A percentile compares a stretch with the other conserved stretches of the same genome.
These are phyloP conservation scores for Fusarium sp. DNA, from an alignment of 2,329 filamentous ascomycete genomes.

Conservation along the genomic window DNA sequence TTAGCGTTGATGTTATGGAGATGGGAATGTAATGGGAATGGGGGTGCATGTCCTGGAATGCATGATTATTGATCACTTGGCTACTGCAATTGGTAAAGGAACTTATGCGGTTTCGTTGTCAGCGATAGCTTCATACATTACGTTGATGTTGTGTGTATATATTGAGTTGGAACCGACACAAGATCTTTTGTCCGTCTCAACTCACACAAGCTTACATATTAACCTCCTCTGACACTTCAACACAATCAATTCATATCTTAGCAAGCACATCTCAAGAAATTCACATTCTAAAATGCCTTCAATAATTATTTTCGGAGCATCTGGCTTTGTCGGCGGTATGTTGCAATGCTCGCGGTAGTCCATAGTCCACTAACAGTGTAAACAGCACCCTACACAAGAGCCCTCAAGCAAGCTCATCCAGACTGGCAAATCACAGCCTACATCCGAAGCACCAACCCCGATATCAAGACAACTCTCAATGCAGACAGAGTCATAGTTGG, in stretches of 20 bases:
- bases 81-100: neutral
- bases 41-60: accelerated
- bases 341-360: accelerated
- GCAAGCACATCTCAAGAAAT: neutral
- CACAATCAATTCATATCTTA: neutral
- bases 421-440: constrained; percentile 18
- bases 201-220: too few relatives aligned
- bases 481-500: neutral
- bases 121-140: neutral
- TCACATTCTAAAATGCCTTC: constrained; percentile 5
- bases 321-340: constrained; percentile 21
- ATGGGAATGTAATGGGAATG: neutral
- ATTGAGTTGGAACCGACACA: neutral
- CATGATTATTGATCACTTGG: neutral
- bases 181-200: neutral
- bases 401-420: constrained; percentile 20
- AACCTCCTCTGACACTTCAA: accelerated
- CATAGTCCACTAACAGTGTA: accelerated
- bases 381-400: neutral
- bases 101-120: neutral
- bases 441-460: neutral
- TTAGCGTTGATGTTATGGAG: neutral
- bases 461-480: neutral
- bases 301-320: constrained; percentile 18
- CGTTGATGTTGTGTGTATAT: neutral